phyloP scores from a whole-genome alignment of 345 rosid genomes.

The Sonneratia alba region DNA sequence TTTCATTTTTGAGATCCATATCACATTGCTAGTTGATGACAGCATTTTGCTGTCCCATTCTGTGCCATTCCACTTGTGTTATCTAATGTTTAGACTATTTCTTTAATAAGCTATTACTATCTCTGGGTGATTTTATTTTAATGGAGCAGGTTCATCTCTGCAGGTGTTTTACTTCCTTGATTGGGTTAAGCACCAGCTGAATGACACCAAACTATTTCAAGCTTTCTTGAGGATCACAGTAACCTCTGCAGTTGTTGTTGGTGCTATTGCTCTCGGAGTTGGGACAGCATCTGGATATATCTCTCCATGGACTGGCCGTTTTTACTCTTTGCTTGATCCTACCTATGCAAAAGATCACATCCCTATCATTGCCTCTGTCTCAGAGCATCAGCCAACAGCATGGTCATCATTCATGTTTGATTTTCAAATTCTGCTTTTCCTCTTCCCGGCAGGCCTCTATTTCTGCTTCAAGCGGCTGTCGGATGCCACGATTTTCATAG shows the following conservation, averaged over 20 bases:
- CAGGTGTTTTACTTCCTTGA: slow-evolving; percentile 94
- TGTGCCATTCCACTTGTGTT: no score
- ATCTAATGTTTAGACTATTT: no score
- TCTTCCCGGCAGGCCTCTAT: slow-evolving; percentile 99
- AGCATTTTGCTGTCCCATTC: background rate
- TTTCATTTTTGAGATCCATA: background rate
- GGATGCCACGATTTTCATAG: slow-evolving; percentile 94
- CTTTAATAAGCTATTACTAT: background rate
- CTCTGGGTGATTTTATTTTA: slow-evolving; percentile 6
- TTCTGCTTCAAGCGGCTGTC: slow-evolving; percentile 95
- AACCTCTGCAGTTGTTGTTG: slow-evolving; percentile 57
- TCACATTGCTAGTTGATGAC: background rate
- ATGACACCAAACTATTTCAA: slow-evolving; percentile 74
- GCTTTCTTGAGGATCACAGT: slow-evolving; percentile 86
- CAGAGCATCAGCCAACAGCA: slow-evolving; percentile 99
- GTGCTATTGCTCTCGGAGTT: slow-evolving; percentile 70
- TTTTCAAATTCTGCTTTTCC: slow-evolving; percentile 89
- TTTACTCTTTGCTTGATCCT: slow-evolving; percentile 94
- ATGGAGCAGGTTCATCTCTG: background rate
- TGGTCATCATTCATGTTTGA: slow-evolving; percentile 99
- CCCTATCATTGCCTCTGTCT: slow-evolving; percentile 97
- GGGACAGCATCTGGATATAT: slow-evolving; percentile 96
- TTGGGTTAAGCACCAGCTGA: slow-evolving; percentile 83
- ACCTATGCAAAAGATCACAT: slow-evolving; percentile 98
- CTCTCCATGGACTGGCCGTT: slow-evolving; percentile 99